Evolutionary conservation across 1,284 basidiomycete genomes (phyloP).

Genomic region (Malassezia caprae): DNA sequence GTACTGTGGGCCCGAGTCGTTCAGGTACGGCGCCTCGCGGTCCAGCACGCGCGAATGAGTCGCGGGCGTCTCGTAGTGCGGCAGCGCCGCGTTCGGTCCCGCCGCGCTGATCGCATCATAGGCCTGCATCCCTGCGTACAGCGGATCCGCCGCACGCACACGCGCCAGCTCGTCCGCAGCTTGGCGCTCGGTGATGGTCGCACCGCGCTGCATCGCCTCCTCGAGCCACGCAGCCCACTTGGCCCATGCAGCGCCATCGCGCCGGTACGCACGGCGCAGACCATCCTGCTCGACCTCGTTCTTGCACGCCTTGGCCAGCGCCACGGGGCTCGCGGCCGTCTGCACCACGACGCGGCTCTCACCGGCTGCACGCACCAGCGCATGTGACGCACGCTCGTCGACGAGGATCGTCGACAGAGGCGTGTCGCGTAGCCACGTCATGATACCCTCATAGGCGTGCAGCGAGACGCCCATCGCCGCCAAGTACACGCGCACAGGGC

Average conservation of each 20-base stretch:
- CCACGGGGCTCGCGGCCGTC: constrained; percentile 20
- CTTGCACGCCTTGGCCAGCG: constrained; percentile 38
- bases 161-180: constrained; percentile 29
- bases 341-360: constrained; percentile 13
- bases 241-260: constrained; percentile 43
- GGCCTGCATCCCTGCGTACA: constrained; percentile 35
- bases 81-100: constrained; percentile 39
- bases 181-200: constrained; percentile 26
- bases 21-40: constrained; percentile 34
- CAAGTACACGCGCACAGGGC: constrained; percentile 10
- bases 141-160: constrained; percentile 20
- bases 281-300: constrained; percentile 36
- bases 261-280: constrained; percentile 32
- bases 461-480: constrained; percentile 2
- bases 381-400: constrained; percentile 20
- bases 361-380: constrained; percentile 31
- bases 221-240: constrained; percentile 46
- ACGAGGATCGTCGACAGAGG: not conserved
- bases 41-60: constrained; percentile 30
- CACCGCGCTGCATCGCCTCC: constrained; percentile 24
- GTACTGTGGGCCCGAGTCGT: constrained; percentile 41
- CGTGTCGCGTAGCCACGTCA: constrained; percentile 3
- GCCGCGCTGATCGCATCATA: constrained; percentile 43
- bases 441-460: constrained; percentile 8
- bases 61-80: constrained; percentile 44